Percentiles rank a stretch among this genome's conserved stretches.
phyloP scores from a whole-genome alignment of 1,139 yeast species.

The Saccharomyces hybrid region DNA sequence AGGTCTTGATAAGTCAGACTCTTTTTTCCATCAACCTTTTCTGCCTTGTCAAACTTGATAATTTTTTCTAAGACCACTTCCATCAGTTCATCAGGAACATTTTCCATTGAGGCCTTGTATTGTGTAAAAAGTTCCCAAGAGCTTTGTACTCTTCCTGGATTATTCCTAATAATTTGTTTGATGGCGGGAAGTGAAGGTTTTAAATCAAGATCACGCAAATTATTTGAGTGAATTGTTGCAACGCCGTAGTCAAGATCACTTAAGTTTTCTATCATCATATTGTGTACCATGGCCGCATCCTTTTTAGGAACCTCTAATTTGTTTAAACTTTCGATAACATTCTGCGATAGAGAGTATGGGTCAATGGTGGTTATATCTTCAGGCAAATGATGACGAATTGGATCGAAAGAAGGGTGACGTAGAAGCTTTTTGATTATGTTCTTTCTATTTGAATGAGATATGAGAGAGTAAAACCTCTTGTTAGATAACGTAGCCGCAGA shows the following conservation, averaged over 20 bases:
- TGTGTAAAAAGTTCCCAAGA: conserved; percentile 26
- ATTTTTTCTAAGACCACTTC: conserved; percentile 15
- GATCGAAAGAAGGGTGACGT: conserved; percentile 13
- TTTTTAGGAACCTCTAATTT: conserved; percentile 6
- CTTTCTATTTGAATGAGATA: neutral
- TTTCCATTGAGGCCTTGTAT: conserved; percentile 5
- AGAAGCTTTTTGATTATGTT: conserved; percentile 7
- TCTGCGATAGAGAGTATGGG: conserved; percentile 19
- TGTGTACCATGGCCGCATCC: conserved; percentile 19
- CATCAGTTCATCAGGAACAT: conserved; percentile 15
- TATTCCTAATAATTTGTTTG: conserved; percentile 9
- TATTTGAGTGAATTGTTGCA: conserved; percentile 22
- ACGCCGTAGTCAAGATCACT: conserved; percentile 23
- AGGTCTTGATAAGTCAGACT: conserved; percentile 13
- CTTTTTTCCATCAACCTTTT: conserved; percentile 18
- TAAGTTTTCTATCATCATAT: conserved; percentile 23
- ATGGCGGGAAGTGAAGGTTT: neutral
- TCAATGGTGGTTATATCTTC: conserved; percentile 7
- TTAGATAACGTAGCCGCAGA: neutral
- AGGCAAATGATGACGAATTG: conserved; percentile 12
- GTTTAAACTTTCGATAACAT: conserved; percentile 10
- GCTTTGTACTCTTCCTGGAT: conserved; percentile 28
- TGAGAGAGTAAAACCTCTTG: neutral
- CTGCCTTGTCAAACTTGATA: conserved; percentile 18
- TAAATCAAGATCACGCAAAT: conserved; percentile 10